phyloP scores from a whole-genome alignment of 1,139 yeast genomes.

The Candida sp. region DNA sequence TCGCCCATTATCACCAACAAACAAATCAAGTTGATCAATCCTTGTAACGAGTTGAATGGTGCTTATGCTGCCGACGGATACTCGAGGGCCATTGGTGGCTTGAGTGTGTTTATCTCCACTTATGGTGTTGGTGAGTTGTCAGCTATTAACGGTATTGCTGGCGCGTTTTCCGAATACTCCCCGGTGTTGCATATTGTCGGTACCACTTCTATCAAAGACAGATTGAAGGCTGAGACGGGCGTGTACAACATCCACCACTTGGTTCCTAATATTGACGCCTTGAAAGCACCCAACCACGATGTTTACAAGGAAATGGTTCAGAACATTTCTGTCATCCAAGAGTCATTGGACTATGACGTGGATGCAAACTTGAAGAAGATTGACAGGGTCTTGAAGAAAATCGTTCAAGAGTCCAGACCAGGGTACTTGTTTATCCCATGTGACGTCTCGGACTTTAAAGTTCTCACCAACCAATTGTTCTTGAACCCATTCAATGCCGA shows the following conservation, averaged over 20 bases:
- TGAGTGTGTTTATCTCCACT: conserved; percentile 59
- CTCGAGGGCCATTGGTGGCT: conserved; percentile 53
- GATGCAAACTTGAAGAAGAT: conserved; percentile 51
- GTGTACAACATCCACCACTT: conserved; percentile 66
- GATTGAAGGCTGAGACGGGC: conserved; percentile 27
- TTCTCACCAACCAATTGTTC: conserved; percentile 39
- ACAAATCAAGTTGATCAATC: conserved; percentile 29
- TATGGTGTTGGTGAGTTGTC: conserved; percentile 90
- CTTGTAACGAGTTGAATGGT: conserved; percentile 45
- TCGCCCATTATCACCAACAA: conserved; percentile 24
- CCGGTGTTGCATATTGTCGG: conserved; percentile 89
- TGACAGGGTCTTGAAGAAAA: conserved; percentile 64
- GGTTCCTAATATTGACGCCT: conserved; percentile 56
- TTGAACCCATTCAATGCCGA: conserved; percentile 25
- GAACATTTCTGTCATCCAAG: conserved; percentile 62
- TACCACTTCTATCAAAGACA: conserved; percentile 44
- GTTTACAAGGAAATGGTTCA: conserved; percentile 66
- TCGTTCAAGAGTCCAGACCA: conserved; percentile 67
- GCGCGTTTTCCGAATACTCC: conserved; percentile 79
- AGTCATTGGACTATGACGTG: conserved; percentile 53
- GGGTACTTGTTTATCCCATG: conserved; percentile 81
- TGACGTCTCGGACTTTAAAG: conserved; percentile 59
- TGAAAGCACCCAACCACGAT: conserved; percentile 57
- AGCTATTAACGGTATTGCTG: conserved; percentile 84
- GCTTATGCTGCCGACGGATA: conserved; percentile 86